Percentiles rank a stretch among this genome's conserved stretches.
phyloP scores from a whole-genome alignment of 139 green algal genomes.

The Coelastrella sp. region DNA sequence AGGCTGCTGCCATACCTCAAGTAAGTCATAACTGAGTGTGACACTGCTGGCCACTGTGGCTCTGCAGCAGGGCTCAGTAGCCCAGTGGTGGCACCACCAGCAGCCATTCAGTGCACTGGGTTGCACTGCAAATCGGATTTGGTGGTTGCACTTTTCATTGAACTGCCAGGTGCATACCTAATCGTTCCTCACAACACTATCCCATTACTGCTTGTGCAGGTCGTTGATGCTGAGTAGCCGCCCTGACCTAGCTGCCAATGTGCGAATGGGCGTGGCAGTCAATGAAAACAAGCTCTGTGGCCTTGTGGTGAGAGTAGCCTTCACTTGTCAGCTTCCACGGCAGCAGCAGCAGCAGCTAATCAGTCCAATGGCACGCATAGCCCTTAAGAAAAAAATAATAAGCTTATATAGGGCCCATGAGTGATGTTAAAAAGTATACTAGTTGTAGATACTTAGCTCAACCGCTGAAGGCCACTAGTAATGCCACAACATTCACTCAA shows the following conservation, averaged over 20 bases:
- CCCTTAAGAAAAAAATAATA: not conserved
- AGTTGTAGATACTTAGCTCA: too few species aligned
- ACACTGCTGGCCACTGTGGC: not conserved
- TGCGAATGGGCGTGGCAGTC: slow-evolving; percentile 41
- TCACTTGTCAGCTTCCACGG: too few species aligned
- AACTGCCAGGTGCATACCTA: not conserved
- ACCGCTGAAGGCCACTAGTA: too few species aligned
- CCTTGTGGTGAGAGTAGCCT: not conserved
- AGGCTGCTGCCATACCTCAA: slow-evolving; percentile 46
- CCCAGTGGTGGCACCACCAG: not conserved
- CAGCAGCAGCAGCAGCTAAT: not conserved
- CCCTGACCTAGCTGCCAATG: slow-evolving; percentile 8
- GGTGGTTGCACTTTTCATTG: too few species aligned
- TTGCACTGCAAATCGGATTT: too few species aligned
- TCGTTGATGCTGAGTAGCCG: not conserved
- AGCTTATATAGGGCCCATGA: too few species aligned
- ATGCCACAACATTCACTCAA: too few species aligned
- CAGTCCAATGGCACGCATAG: not conserved
- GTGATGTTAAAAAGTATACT: too few species aligned
- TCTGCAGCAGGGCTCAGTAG: too few species aligned
- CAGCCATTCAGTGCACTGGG: not conserved
- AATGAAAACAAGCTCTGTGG: slow-evolving; percentile 54
- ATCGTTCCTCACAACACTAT: not conserved
- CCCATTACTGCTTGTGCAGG: not conserved
- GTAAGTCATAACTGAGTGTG: not conserved